A percentile compares a stretch with the other conserved stretches of the same genome.
phyloP scores from a whole-genome alignment of 495 filamentous ascomycete species.

The Extremus antarcticus region DNA sequence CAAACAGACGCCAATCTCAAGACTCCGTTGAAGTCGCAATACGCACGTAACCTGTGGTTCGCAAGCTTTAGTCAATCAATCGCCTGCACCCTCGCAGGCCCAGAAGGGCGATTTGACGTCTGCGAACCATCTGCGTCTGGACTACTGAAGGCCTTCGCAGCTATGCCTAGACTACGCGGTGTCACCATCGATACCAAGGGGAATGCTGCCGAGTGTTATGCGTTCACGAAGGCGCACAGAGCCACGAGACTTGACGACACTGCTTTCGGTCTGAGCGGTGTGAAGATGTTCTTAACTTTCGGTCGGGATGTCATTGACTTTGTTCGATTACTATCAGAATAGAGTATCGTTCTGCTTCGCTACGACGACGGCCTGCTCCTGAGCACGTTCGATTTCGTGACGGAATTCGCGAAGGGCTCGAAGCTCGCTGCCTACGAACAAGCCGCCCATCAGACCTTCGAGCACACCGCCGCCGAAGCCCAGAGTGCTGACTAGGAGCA shows the following conservation, averaged over 20 bases:
- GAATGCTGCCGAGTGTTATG: not conserved
- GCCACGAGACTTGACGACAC: not conserved
- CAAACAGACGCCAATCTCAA: not conserved
- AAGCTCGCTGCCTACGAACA: slow-evolving; percentile 78
- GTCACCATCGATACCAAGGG: not conserved
- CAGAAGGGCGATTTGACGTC: not conserved
- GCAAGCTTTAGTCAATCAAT: not conserved
- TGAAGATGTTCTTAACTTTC: too few relatives aligned
- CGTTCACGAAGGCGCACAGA: not conserved
- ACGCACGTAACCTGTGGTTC: not conserved
- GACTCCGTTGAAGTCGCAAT: not conserved
- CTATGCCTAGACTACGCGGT: not conserved
- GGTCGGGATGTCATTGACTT: too few relatives aligned
- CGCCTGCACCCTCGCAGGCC: not conserved
- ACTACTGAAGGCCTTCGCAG: not conserved
- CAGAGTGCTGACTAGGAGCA: slow-evolving; percentile 67
- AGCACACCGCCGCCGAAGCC: slow-evolving; percentile 64
- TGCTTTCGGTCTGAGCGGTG: not conserved
- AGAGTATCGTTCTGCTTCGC: not conserved
- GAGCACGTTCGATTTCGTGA: slow-evolving; percentile 77
- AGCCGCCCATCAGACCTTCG: slow-evolving; percentile 72
- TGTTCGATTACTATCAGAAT: too few relatives aligned
- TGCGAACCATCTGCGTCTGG: not conserved
- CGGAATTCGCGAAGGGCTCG: slow-evolving; percentile 85
- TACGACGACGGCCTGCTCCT: slow-evolving; percentile 12